Base-by-base conservation (phyloP, 352 stramenopile species). In the Thraustotheca clavata region DNA sequence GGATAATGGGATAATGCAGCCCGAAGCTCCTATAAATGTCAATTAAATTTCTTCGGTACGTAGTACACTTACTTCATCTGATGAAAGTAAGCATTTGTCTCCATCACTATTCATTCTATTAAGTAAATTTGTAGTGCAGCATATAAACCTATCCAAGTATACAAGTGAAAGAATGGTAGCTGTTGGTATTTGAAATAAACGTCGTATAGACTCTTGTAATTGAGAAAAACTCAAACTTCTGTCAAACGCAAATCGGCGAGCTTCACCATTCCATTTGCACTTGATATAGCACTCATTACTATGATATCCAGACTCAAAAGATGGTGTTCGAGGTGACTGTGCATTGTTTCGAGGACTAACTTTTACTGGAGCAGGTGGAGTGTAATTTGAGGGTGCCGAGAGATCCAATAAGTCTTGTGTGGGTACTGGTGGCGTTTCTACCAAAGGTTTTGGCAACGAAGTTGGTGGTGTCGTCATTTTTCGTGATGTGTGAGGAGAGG, bases 191-290 rank as follows among this genome's bases (percentile, higher is more conserved):
- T 71, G 67, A 49, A 91, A 76, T 7, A 87, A 55, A 4, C 67
- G 59, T 16, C 72, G 59, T 29, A 87, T 69, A 7, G 76, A 60
- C 52, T 74, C 16, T 2, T 67, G 35, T 27, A 91, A 54, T 18
- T 77, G 68, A 8, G 54, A 11, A 16, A 77, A 48, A 4, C 67
- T 77, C 2, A 49, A 32, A 22, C 76, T 69, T 5, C 63, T 62
- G 20, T 55, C 68, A 4, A 74, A 71, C 1, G 63, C 59, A 39
- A 91, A 86, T 26, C 83, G 70, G 38, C 74, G 73, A 32, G 72
- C 69, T 20, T 67, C 68, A 34, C 75, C 72, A 14, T 72, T 73
- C 73, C 73, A 89, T 59, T 91, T 91, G 76, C 82, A 88, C 54
- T 77, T 77, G 47, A 89, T 80, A 29, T 36, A 87, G 63, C 59